Percentiles rank a stretch among this genome's conserved stretches.
Conservation (phyloP, 2,329 filamentous ascomycete species). For the Sodiomyces alkalinus region DNA sequence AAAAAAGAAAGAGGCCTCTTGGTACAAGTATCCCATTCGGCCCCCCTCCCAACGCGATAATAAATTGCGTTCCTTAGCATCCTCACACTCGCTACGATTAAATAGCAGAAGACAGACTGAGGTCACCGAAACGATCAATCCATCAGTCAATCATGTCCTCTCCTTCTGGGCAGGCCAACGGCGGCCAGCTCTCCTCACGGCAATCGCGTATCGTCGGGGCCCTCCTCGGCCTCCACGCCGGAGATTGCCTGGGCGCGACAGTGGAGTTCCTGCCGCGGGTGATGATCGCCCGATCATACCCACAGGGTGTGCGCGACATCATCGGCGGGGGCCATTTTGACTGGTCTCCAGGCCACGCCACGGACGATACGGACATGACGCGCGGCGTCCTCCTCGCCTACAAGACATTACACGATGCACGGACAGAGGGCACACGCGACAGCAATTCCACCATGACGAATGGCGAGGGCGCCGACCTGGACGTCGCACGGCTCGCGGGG, state of each 20-base stretch:
- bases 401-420: no score
- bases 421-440: no score
- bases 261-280: slow-evolving; percentile 24
- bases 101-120: no score
- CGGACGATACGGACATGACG: slow-evolving; percentile 29
- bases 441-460: no score
- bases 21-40: no score
- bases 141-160: neutral
- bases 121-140: no score
- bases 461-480: no score
- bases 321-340: slow-evolving; percentile 23
- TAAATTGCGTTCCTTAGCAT: no score
- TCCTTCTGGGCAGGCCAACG: no score
- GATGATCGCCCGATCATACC: slow-evolving; percentile 16
- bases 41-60: no score
- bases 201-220: slow-evolving; percentile 22
- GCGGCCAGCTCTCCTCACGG: neutral
- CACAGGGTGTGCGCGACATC: slow-evolving; percentile 23
- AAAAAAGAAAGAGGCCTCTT: no score
- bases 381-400: neutral
- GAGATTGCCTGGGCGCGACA: slow-evolving; percentile 30
- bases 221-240: slow-evolving; percentile 28
- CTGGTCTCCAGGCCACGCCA: slow-evolving; percentile 20
- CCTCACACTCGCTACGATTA: no score
- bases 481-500: slow-evolving; percentile 19